Percentiles rank a stretch among this genome's conserved stretches.
Conservation (phyloP, 2,329 filamentous ascomycete species). For the Aspergillus brasiliensis region DNA sequence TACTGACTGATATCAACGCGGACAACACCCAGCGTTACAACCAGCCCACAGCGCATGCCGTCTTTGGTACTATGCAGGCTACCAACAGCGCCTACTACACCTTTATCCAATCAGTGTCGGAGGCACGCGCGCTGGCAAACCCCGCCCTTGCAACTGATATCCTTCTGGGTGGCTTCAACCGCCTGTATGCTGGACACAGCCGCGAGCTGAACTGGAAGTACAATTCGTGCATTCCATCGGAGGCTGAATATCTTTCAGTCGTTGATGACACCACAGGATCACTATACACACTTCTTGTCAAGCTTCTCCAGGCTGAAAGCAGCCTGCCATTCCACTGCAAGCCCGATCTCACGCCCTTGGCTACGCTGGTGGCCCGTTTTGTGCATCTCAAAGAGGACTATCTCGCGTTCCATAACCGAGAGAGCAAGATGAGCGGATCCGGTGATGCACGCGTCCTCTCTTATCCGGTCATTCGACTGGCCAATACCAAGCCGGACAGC, state of each 20-base stretch:
- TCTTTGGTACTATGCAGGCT: slow-evolving; percentile 1
- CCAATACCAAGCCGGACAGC: not conserved
- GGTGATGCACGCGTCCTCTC: not conserved
- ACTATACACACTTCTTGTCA: not conserved
- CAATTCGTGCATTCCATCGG: not conserved
- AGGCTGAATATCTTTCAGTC: not conserved
- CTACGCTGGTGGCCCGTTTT: not conserved
- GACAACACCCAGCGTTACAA: not conserved
- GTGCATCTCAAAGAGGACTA: not conserved
- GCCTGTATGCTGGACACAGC: slow-evolving; percentile 2
- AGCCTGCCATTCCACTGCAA: not conserved
- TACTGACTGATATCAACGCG: not conserved
- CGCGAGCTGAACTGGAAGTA: not conserved
- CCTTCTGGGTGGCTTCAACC: not conserved
- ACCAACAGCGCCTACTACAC: slow-evolving; percentile 6
- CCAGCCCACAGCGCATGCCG: not conserved
- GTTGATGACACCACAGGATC: slow-evolving; percentile 3
- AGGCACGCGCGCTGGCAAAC: not conserved
- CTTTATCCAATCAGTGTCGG: not conserved
- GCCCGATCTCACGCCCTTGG: not conserved
- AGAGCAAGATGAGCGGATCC: not conserved
- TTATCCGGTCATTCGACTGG: not conserved
- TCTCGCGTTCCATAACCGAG: not conserved
- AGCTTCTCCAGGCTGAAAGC: not conserved
- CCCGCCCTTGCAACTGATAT: not conserved